Conservation (phyloP, 1,284 basidiomycete species). For the Melampsora larici-populina region DNA sequence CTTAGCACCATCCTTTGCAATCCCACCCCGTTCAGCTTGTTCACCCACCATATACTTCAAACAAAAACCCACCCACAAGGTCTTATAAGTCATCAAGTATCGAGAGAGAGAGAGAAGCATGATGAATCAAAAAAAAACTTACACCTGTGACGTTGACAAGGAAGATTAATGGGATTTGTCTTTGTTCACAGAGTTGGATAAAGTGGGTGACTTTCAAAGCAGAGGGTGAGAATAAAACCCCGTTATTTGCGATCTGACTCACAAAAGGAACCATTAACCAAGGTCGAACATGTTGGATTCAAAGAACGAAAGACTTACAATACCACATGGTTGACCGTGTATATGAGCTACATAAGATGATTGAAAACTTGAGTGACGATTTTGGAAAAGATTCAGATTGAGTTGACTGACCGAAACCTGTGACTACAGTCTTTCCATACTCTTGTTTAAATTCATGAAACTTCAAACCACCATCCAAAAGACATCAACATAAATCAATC, state of each 20-base stretch:
- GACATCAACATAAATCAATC: too few relatives aligned
- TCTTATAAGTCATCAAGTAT: too few relatives aligned
- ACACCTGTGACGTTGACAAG: slow-evolving; percentile 78
- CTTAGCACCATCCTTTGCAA: slow-evolving; percentile 95
- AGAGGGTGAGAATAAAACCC: slow-evolving; percentile 87
- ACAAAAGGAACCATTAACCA: not conserved
- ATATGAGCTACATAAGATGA: slow-evolving; percentile 62
- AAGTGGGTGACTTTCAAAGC: slow-evolving; percentile 92
- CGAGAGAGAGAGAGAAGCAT: too few relatives aligned
- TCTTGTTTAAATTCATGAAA: slow-evolving; percentile 95
- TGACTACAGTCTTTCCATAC: slow-evolving; percentile 83
- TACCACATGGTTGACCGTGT: slow-evolving; percentile 65
- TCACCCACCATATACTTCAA: slow-evolving; percentile 56
- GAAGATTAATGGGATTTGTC: slow-evolving; percentile 83
- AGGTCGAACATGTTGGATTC: too few relatives aligned
- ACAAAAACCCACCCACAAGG: not conserved
- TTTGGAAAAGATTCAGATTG: not conserved
- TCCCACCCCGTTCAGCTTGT: slow-evolving; percentile 88
- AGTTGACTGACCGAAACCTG: slow-evolving; percentile 60
- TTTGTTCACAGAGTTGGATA: slow-evolving; percentile 87
- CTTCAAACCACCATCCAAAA: slow-evolving; percentile 47
- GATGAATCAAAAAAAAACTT: not conserved
- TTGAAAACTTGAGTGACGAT: not conserved
- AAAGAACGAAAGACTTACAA: slow-evolving; percentile 41
- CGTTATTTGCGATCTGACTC: slow-evolving; percentile 74